Percentiles rank a stretch among this genome's conserved stretches.
phyloP scores from a whole-genome alignment of 202 grass and related monocot genomes.

The Cymbopogon flexuosus region DNA sequence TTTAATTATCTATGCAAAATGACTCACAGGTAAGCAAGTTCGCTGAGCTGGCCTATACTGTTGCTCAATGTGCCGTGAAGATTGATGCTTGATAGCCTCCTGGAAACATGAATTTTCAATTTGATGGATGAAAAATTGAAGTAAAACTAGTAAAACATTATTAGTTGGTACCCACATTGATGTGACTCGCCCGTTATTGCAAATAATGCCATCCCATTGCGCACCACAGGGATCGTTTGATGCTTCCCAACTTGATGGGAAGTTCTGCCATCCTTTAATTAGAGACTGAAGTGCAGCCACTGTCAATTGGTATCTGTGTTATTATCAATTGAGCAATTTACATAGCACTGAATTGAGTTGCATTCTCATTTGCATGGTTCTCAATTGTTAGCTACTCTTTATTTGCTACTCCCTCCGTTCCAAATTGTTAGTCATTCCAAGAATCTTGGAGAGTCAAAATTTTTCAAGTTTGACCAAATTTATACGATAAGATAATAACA shows the following conservation, averaged over 20 bases:
- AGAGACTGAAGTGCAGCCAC: conserved; percentile 53
- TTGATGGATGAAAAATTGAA: conserved; percentile 9
- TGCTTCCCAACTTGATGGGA: conserved; percentile 62
- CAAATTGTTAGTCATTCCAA: no score
- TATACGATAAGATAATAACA: no score
- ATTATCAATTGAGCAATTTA: background rate
- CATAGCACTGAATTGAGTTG: background rate
- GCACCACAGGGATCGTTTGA: conserved; percentile 57
- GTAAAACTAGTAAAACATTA: background rate
- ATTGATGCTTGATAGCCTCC: conserved; percentile 68
- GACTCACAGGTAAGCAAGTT: conserved; percentile 73
- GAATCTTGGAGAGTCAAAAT: no score
- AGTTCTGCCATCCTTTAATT: conserved; percentile 50
- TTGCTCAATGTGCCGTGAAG: conserved; percentile 52
- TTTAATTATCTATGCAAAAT: conserved; percentile 8
- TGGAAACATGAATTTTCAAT: conserved; percentile 37
- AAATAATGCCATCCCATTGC: conserved; percentile 73
- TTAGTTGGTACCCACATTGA: conserved; percentile 49
- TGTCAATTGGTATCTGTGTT: conserved; percentile 29
- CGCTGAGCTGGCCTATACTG: conserved; percentile 60
- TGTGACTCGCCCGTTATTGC: conserved; percentile 47
- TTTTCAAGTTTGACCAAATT: no score
- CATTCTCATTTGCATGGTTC: conserved; percentile 3
- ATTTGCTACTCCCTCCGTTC: background rate
- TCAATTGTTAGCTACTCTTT: conserved; percentile 11